These are phyloP conservation scores for Fusarium temperatum DNA, from an alignment of 2,329 filamentous ascomycete genomes.

Conservation along the genomic window DNA sequence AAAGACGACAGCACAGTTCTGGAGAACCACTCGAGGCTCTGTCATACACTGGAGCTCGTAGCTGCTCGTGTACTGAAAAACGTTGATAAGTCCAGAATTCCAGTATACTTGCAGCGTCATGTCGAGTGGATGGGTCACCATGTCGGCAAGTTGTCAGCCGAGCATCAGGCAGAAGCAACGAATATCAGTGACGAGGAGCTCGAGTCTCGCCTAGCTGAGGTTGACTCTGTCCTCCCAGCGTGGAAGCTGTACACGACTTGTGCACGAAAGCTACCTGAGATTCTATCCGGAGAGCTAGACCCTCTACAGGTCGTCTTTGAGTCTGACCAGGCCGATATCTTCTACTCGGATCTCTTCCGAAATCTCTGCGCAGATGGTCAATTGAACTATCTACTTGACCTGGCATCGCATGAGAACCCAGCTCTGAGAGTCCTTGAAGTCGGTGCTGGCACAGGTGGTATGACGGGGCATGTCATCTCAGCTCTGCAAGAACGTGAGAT, in stretches of 20 bases:
- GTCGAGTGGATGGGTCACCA: conserved; percentile 8
- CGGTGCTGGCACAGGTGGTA: conserved; percentile 3
- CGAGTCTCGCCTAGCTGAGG: neutral
- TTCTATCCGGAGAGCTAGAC: neutral
- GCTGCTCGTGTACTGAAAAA: neutral
- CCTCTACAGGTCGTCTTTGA: conserved; percentile 2
- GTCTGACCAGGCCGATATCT: conserved; percentile 2
- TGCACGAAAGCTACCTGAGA: neutral
- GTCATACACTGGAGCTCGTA: neutral
- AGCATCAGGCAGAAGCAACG: neutral
- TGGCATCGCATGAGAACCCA: conserved; percentile 1
- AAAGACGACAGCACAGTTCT: neutral
- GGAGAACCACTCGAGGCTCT: neutral
- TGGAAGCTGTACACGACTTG: conserved; percentile 3
- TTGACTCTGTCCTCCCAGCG: neutral
- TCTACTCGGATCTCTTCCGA: neutral
- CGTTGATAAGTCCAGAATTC: neutral
- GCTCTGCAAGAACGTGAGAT: neutral
- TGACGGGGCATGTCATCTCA: neutral
- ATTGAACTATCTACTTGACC: neutral
- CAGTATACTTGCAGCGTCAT: neutral
- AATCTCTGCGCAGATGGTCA: neutral
- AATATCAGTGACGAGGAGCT: neutral
- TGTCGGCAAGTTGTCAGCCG: neutral
- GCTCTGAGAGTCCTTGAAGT: neutral